Evolutionary conservation across 805 yeast genomes (phyloP), one percentile per base, ranked within the genome.

Genomic region (Saccharomycopsis oosterbeekiorum): DNA sequence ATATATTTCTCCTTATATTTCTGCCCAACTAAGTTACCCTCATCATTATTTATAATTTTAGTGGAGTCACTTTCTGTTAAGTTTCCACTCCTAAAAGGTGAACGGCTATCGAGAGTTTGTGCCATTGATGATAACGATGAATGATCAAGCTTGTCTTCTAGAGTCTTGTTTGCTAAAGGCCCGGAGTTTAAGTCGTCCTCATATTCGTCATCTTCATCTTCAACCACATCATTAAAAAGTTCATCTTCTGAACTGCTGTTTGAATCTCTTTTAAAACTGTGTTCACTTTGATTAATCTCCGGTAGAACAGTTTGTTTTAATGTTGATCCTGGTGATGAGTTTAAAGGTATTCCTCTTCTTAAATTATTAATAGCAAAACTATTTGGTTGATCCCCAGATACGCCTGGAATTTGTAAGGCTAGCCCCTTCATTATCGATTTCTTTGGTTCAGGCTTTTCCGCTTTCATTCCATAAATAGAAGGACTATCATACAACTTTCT

Each of bases 211-310:
- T 19, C 43, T 6, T 36, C 56, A 36, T 51, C 47, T n/a, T 21
- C 41, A 19, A 58, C 57, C 9, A 58, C 60, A 53, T 58, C 60
- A 17, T 39, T 42, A n/a, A 51, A 53, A 29, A 58, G 57, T 9
- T 58, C 60, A 40, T 58, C 55, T 21, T 47, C 53, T 12, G 53
- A 47, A 47, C 53, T 47, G 26, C 53, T 47, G 15, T 47, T 47
- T 47, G 53, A 47, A 2, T 47, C 34, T 47, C 53, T 47, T 47
- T 47, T 47, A 17, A 47, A 24, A 21, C 24, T 47, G n/a, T 5
- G 19, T 21, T 47, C 53, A 14, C 26, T 47, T 21, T 21, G 29
- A 47, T 11, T 47, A 15, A 8, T 11, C 8, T 47, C 53, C 21
- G 34, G 29, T 5, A 47, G n/a, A 47, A 24, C 53, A 11, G 19